Conservation (phyloP, 177 flowering plant genomes). For the Vitis hybrid region DNA sequence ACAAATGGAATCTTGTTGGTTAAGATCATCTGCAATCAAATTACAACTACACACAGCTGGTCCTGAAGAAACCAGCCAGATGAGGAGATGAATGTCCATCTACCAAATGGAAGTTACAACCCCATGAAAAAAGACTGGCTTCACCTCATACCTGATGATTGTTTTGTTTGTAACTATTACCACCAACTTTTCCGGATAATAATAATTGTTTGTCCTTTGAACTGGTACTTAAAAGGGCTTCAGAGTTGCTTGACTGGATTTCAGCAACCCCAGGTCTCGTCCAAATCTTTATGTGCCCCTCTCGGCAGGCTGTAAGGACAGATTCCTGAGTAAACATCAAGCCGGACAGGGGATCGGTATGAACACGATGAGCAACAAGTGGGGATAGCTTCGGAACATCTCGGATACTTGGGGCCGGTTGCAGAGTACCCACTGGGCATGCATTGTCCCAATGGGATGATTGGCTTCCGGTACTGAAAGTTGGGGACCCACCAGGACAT, state of each 20-base stretch:
- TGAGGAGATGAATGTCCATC: slow-evolving; percentile 17
- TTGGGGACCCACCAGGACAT: slow-evolving; percentile 87
- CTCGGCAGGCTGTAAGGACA: slow-evolving; percentile 80
- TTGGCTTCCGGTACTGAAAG: slow-evolving; percentile 82
- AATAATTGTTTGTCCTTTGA: slow-evolving; percentile 49
- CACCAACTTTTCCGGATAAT: slow-evolving; percentile 39
- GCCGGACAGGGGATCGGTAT: slow-evolving; percentile 91
- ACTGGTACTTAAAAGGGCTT: slow-evolving; percentile 39
- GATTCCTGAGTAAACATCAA: slow-evolving; percentile 83
- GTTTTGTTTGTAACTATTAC: slow-evolving; percentile 46
- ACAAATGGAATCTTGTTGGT: slow-evolving; percentile 30
- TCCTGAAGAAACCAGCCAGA: slow-evolving; percentile 20
- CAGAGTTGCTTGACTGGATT: slow-evolving; percentile 53
- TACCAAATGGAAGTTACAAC: slow-evolving; percentile 13
- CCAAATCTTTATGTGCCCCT: slow-evolving; percentile 94
- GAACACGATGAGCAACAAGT: slow-evolving; percentile 83
- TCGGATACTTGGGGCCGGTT: slow-evolving; percentile 90
- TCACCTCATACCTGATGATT: slow-evolving; percentile 3
- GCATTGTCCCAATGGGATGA: slow-evolving; percentile 83
- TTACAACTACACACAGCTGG: slow-evolving; percentile 6
- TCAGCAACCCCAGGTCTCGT: slow-evolving; percentile 74
- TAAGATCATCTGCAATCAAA: slow-evolving; percentile 15
- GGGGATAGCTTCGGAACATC: slow-evolving; percentile 97
- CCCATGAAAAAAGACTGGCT: slow-evolving; percentile 8
- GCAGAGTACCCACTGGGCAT: slow-evolving; percentile 74